Evolutionary conservation across 2,329 filamentous ascomycete species (phyloP), one percentile per base, ranked within the genome.

Genomic region (Immersiporthe knoxdaviesiana): DNA sequence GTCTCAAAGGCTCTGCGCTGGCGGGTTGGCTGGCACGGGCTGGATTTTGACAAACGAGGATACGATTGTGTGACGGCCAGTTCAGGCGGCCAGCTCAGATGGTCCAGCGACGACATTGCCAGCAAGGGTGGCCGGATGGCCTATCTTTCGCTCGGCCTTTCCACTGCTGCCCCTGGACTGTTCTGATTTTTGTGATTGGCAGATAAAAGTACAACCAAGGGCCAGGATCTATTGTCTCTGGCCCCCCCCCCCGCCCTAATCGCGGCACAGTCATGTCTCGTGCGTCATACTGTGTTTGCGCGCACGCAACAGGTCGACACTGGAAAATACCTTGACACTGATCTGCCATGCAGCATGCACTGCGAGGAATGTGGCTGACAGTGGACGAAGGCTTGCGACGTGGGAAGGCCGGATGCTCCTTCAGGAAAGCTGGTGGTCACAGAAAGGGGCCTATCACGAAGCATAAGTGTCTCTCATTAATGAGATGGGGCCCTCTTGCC

Each of bases 171-270:
- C 63, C 62, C 52, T 58, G 61, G 58, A 59, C 54, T 32, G 62
- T 21, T 67, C 62, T 63, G 63, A 70, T 68, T 70, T 70, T 63
- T 66, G 58, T 70, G 68, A 70, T 70, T 70, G 61, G 68, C 37
- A 52, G 66, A 70, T 65, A 66, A 68, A 70, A 58, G 39, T 39
- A 50, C 37, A 62, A 63, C 44, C 62, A 63, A 63, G 66, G 41
- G 35, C 58, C 47, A 65, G 66, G 62, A 65, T 65, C 3, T 30
- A 56, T 50, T 37, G 68, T 56, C 66, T 54, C 63, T 59, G 6
- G 37, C 37, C 47, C 35, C 27, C 47, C 68, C 60, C 41, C 65
- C 32, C 12, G 11, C 3, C 10, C 60, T 59, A 64, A 59, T 59
- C 50, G 65, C 39, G 60, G 65, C 54, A 69, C 63, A 69, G 67